Evolutionary conservation across 2,329 filamentous ascomycete genomes (phyloP), one percentile per base, ranked within the genome.

Genomic region (Diaporthe aspalathi): DNA sequence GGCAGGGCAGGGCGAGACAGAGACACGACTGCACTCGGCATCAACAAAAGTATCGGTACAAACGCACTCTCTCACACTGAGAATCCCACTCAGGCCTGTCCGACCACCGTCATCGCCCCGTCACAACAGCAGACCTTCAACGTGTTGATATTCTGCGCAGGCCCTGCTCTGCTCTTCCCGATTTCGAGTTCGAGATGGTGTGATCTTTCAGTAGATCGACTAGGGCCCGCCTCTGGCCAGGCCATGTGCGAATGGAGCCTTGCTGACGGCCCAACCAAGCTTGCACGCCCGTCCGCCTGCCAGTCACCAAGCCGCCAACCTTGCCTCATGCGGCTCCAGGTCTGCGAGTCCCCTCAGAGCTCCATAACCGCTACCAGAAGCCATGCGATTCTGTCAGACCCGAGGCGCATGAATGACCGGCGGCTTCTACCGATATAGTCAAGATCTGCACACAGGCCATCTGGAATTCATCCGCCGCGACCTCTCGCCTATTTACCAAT

Each of bases 131-230:
- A 49, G 60, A 24, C 60, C 60, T 43, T 65, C 29, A 45, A 9
- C 35, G 6, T 38, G 35, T 65, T 65, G 60, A 65, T 65, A 50
- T 50, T 29, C 29, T 38, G 60, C 60, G 38, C 29, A 65, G 60
- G 12, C 29, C 24, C 43, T 47, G 29, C 60, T 20, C 45, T 65
- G 45, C n/a, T n/a, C n/a, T n/a, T n/a, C n/a, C n/a, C n/a, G n/a
- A n/a, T n/a, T n/a, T n/a, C n/a, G n/a, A n/a, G 29, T 38, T 16
- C 29, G 60, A 65, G 45, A 65, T 50, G 60, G 60, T 65, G 60
- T 65, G 60, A 65, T 38, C 60, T 65, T 43, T 65, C 60, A 65
- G 45, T 50, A 65, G 60, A 65, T 65, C 60, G 50, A 24, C 60
- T 29, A 65, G 60, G n/a, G 60, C 56, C 38, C 56, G 38, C 38